Conservation (phyloP, 768 basidiomycete species). For the Rhodosporidiobolus odoratus region DNA sequence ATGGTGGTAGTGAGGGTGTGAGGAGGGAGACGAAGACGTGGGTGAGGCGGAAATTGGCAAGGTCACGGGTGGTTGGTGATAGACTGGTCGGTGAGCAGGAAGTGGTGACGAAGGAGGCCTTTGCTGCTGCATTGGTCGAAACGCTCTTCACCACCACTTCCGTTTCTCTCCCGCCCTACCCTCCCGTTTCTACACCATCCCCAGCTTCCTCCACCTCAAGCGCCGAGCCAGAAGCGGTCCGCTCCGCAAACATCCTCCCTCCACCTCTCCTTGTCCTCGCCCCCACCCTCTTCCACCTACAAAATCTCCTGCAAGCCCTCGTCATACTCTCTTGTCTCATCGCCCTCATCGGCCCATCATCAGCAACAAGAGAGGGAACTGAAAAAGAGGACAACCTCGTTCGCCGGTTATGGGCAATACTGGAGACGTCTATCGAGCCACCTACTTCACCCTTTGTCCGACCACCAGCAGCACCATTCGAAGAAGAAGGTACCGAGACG, state of each 20-base stretch:
- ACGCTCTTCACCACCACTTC: constrained; percentile 4
- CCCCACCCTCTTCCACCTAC: constrained; percentile 13
- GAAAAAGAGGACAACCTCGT: neutral
- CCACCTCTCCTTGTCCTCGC: constrained; percentile 13
- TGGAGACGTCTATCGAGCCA: neutral
- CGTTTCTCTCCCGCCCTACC: neutral
- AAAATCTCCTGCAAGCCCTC: constrained; percentile 31
- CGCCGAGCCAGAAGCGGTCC: too few species aligned
- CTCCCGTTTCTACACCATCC: neutral
- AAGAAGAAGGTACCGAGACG: neutral
- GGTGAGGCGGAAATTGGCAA: neutral
- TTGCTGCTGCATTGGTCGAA: constrained; percentile 4
- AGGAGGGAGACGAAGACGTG: neutral
- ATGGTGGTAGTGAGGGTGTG: neutral
- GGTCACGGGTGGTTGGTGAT: neutral
- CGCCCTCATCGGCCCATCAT: neutral
- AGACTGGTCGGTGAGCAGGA: neutral
- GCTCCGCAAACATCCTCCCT: constrained; percentile 3
- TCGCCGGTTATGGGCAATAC: constrained; percentile 9
- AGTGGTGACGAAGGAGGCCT: neutral
- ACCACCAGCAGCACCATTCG: neutral
- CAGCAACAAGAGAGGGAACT: neutral
- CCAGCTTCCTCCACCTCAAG: neutral
- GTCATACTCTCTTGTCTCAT: constrained; percentile 30
- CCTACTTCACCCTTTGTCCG: neutral